Base-by-base conservation (phyloP, 805 yeast species). In the Ogataea haglerorum region DNA sequence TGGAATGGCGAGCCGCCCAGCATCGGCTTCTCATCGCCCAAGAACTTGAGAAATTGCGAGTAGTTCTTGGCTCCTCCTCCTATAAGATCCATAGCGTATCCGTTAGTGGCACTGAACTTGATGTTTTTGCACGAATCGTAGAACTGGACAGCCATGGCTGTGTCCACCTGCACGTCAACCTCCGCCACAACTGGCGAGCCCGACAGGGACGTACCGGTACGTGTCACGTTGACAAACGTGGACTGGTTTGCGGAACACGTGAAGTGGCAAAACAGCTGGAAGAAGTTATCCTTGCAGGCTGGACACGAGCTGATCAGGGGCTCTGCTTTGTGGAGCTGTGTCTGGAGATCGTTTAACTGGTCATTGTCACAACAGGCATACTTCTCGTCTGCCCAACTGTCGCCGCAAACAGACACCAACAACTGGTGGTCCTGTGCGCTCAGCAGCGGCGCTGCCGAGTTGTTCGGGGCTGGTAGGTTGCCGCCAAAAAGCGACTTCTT, bases 1-100 rank as follows among this genome's bases (percentile, higher is more conserved):
- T 91, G 98, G 59, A 91, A 88, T 0, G 97, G 97, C 0, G 96
- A 87, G 0, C 99, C 99, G 1, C 98, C 97, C 4, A 91, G 68
- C 53, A 87, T 51, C 0, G 98, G 98, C 60, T 91, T 90, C 52
- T 88, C 95, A 58, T 91, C 98, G 10, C 98, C 98, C 37, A 93
- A 63, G 56, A 91, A 93, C 63, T 89, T 85, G 50, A 91, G 67
- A 57, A 91, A 91, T 40, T 78, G 78, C 23, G 68, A 52, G 60
- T 78, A 85, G 52, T 80, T 76, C 40, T 70, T 73, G 2, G 98
- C 97, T 2, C 98, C 98, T n/a, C 99, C 99, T 6, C 99, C 99
- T 30, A 91, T 82, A 29, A 91, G 70, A 58, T 91, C 98, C 97
- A 91, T 89, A 8, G 96, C 98, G 54, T 75, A 86, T 2, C 97